Evolutionary conservation across 306 rosid genomes (phyloP).

Genomic region (Alnus glutinosa): DNA sequence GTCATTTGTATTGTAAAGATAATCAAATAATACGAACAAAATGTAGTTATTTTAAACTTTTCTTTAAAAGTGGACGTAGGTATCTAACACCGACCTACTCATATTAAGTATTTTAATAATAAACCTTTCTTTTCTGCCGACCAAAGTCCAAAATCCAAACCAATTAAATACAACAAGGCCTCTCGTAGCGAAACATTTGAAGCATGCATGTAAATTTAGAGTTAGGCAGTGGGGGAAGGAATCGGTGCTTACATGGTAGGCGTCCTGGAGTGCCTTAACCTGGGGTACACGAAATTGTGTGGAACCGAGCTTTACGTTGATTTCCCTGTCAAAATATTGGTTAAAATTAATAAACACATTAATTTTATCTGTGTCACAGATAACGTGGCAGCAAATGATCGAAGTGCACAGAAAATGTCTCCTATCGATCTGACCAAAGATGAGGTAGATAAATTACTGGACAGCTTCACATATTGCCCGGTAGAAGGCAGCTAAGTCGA

Average conservation of each 20-base stretch:
- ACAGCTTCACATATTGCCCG: conserved; percentile 46
- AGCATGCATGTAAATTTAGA: neutral
- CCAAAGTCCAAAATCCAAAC: no score
- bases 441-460: conserved; percentile 43
- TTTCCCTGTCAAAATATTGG: conserved; percentile 37
- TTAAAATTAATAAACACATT: neutral
- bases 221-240: neutral
- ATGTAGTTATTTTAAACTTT: no score
- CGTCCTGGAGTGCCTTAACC: rapidly evolving
- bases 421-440: neutral
- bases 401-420: neutral
- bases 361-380: neutral
- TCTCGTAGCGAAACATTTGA: neutral
- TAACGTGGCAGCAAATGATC: neutral
- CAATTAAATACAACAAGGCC: no score
- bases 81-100: no score
- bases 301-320: conserved; percentile 40
- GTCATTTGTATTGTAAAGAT: no score
- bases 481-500: conserved; percentile 31
- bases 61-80: no score
- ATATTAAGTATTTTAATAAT: no score
- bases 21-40: no score
- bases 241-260: conserved; percentile 23
- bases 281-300: conserved; percentile 46
- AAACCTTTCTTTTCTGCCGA: no score